Evolutionary conservation across 352 stramenopile species (phyloP).

Genomic region (Phytophthora fragariaefolia): DNA sequence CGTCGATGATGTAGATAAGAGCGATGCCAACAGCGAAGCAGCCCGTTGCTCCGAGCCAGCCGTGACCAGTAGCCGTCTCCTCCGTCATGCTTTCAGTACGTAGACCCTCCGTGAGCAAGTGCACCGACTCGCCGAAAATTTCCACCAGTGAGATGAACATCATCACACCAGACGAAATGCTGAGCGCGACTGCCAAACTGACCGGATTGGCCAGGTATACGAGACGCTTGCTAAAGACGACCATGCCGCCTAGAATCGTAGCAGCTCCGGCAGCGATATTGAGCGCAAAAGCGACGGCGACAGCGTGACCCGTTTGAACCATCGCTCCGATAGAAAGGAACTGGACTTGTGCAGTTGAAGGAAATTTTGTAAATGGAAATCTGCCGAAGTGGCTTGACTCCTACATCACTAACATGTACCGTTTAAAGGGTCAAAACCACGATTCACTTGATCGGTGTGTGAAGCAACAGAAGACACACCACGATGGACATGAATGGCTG

Average conservation of each 20-base stretch:
- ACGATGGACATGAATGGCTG: too few species aligned
- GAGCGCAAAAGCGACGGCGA: conserved; percentile 10
- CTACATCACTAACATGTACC: background rate
- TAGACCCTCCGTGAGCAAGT: conserved; percentile 39
- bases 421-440: background rate
- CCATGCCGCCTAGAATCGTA: conserved; percentile 20
- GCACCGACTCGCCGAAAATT: conserved; percentile 25
- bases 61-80: conserved; percentile 47
- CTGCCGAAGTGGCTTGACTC: background rate
- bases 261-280: conserved; percentile 15
- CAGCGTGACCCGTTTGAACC: conserved; percentile 23
- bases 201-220: conserved; percentile 23
- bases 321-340: background rate
- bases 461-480: background rate
- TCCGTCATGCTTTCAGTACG: conserved; percentile 41
- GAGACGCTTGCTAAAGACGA: conserved; percentile 25
- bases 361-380: conserved; percentile 9
- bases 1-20: conserved; percentile 58
- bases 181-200: conserved; percentile 17
- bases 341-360: conserved; percentile 3
- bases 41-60: conserved; percentile 79
- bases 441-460: background rate
- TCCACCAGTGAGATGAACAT: conserved; percentile 26
- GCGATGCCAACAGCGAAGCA: conserved; percentile 89
- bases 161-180: conserved; percentile 22